Percentiles rank a stretch among this genome's conserved stretches.
phyloP scores from a whole-genome alignment of 148 eudicot genomes.

The Mesembryanthemum crystallinum region DNA sequence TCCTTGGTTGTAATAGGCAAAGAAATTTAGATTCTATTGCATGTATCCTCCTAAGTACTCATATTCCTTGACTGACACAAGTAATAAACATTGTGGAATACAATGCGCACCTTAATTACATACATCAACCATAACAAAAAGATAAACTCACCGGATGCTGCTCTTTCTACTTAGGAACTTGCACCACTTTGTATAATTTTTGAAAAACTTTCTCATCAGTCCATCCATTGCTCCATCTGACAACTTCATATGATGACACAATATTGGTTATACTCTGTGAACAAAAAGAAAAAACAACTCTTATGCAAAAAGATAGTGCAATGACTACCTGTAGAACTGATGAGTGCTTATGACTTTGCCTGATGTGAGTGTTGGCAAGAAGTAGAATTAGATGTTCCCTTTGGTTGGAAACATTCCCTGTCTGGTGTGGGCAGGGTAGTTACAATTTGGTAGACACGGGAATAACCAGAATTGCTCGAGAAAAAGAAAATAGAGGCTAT shows the following conservation, averaged over 20 bases:
- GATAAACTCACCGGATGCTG: slow-evolving; percentile 63
- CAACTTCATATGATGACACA: slow-evolving; percentile 41
- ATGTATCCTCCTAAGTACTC: background rate
- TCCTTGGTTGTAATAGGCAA: background rate
- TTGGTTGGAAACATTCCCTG: slow-evolving; percentile 89
- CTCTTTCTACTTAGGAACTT: slow-evolving; percentile 79
- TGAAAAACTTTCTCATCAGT: slow-evolving; percentile 88
- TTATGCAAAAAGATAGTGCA: background rate
- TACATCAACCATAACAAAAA: background rate
- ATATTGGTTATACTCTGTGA: background rate
- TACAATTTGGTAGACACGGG: background rate
- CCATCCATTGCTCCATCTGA: slow-evolving; percentile 73
- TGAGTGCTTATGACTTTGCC: slow-evolving; percentile 52
- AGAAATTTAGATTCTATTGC: background rate
- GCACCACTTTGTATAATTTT: slow-evolving; percentile 95
- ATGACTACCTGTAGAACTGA: slow-evolving; percentile 55
- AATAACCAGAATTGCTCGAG: background rate
- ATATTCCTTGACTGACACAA: background rate
- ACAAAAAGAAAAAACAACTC: background rate
- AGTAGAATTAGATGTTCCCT: slow-evolving; percentile 89
- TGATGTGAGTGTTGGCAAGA: slow-evolving; percentile 79
- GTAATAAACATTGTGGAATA: background rate
- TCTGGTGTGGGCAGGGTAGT: slow-evolving; percentile 35
- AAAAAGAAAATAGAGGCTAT: background rate
- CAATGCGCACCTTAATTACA: background rate